Base-by-base conservation (phyloP, 768 basidiomycete genomes). In the Trametes gibbosa region DNA sequence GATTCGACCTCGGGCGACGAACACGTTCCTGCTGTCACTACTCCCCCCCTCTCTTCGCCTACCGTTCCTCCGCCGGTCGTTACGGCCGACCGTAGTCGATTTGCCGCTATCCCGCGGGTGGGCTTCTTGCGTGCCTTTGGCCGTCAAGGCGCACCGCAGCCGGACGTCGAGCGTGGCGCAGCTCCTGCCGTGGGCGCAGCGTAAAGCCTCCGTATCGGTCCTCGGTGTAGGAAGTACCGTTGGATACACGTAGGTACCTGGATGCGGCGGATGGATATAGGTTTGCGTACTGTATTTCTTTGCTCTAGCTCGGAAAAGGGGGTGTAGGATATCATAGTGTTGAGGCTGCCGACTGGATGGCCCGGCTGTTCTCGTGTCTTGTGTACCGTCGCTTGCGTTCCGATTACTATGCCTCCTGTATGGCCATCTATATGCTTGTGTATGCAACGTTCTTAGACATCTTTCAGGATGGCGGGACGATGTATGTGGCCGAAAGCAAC, bases 91-190 rank as follows among this genome's bases (percentile, higher is more conserved):
- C 64, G 66, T n/a, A 60, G 64, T 3, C 61, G 68, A 23, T 53
- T 69, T 12, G 61, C 60, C 0, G 60, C 63, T 21, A 21, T 32
- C 29, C 29, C 59, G 4, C 61, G 65, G 8, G 65, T 65, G 4
- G 65, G 61, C 32, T 63, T 70, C 62, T 55, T 68, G 19, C 56
- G 68, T 45, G 58, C 64, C 12, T 64, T 67, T 40, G 59, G 62
- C 2, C 65, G 65, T 3, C 53, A 64, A n/a, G 46, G 58, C 13
- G 60, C 47, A 37, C 62, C 63, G 19, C 64, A 58, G 46, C 63
- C 68, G 0, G 69, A 71, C 46, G 23, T 71, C 4, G 69, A 71
- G 59, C 62, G 69, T 23, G 69, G 69, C 16, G 40, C 59, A 39
- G 66, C 63, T 29, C 53, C 61, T 0, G 56, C 65, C 12, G 50